phyloP scores from a whole-genome alignment of 495 filamentous ascomycete species.

The Penicillium waksmanii region DNA sequence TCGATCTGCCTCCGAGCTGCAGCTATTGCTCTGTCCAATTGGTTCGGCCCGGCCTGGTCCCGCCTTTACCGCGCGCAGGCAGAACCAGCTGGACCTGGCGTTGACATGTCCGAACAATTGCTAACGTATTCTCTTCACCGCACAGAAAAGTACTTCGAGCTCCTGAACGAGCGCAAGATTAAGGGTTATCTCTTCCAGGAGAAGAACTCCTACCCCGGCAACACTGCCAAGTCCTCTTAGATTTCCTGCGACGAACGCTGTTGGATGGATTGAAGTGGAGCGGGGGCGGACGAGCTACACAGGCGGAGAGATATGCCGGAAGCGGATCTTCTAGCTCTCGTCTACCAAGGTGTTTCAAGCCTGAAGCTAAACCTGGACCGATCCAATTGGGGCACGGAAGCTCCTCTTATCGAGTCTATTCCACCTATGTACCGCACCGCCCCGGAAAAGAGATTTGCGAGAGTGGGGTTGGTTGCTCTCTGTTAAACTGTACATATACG shows the following conservation, averaged over 20 bases:
- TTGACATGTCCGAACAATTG: background rate
- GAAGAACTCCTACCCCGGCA: constrained; percentile 71
- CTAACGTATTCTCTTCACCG: background rate
- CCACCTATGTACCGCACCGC: too few relatives aligned
- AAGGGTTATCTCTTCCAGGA: constrained; percentile 90
- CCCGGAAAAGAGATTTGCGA: constrained; percentile 7
- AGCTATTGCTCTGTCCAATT: too few relatives aligned
- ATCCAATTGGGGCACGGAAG: too few relatives aligned
- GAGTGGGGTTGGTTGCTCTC: constrained; percentile 9
- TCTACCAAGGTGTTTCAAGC: too few relatives aligned
- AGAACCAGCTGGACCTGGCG: too few relatives aligned
- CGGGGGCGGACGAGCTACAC: background rate
- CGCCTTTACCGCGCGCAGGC: too few relatives aligned
- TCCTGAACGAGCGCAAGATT: constrained; percentile 81
- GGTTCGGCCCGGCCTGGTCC: too few relatives aligned
- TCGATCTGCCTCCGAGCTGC: too few relatives aligned
- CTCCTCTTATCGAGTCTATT: too few relatives aligned
- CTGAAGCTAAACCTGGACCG: too few relatives aligned
- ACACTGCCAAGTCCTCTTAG: constrained; percentile 20
- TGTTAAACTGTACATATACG: constrained; percentile 33
- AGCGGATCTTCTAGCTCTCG: too few relatives aligned
- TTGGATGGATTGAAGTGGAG: background rate
- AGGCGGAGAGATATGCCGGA: background rate
- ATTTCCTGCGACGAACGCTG: background rate
- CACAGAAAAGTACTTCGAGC: constrained; percentile 88